These are phyloP conservation scores for Talaromyces funiculosus DNA, from an alignment of 2,329 filamentous ascomycete genomes.

Conservation along the genomic window DNA sequence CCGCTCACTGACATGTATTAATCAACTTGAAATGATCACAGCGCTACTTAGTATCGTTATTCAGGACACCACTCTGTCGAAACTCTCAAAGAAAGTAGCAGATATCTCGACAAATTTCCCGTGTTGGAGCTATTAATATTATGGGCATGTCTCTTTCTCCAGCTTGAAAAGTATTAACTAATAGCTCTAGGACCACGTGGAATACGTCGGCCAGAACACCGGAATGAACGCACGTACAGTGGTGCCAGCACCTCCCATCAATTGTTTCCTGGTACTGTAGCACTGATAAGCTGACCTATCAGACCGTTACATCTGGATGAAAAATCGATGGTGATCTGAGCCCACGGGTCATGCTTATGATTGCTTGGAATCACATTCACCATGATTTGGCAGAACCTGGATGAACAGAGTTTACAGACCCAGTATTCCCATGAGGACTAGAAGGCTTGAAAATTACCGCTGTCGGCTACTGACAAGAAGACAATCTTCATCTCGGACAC, in stretches of 20 bases:
- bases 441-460: no score
- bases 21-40: no score
- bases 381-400: neutral
- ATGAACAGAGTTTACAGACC: no score
- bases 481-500: no score
- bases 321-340: neutral
- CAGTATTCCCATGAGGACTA: no score
- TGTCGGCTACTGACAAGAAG: neutral
- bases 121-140: neutral
- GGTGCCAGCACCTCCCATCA: no score
- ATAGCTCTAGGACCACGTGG: neutral
- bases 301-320: no score
- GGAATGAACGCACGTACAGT: neutral
- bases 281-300: neutral
- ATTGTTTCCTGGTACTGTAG: no score
- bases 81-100: neutral
- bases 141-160: neutral
- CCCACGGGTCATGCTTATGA: neutral
- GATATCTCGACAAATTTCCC: neutral
- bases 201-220: neutral
- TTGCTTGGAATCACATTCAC: neutral
- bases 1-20: neutral
- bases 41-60: neutral
- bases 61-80: neutral
- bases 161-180: neutral